These are phyloP conservation scores for Pseudoscleropodium purum DNA, from an alignment of 225 moss, liverwort and hornwort genomes.

Conservation along the genomic window DNA sequence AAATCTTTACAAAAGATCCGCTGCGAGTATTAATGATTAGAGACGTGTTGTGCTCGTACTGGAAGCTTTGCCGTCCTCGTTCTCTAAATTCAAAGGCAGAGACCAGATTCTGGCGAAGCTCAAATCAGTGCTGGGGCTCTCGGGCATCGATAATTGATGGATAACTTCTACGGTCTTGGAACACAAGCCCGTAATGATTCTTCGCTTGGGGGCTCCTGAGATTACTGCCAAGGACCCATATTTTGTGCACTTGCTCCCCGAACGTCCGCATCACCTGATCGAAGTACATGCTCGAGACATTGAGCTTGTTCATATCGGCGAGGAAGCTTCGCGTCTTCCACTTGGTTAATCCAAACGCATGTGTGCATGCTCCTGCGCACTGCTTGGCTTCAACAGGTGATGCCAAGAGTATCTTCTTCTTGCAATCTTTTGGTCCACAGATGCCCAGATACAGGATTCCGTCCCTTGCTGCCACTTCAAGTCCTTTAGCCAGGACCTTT, in stretches of 20 bases:
- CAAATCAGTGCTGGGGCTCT: not conserved
- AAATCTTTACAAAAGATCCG: not conserved
- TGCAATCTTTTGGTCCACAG: conserved; percentile 28
- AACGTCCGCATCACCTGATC: conserved; percentile 36
- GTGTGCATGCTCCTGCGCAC: conserved; percentile 51
- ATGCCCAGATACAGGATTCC: conserved; percentile 43
- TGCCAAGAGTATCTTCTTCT: conserved; percentile 3
- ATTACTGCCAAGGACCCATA: conserved; percentile 47
- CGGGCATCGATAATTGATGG: conserved; percentile 24
- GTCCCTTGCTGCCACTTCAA: conserved; percentile 32
- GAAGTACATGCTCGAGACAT: conserved; percentile 14
- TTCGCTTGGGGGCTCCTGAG: conserved; percentile 21
- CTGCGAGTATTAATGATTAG: not conserved
- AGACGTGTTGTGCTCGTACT: not conserved
- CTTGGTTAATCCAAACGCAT: conserved; percentile 47
- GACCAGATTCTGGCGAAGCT: not conserved
- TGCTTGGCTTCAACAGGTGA: conserved; percentile 15
- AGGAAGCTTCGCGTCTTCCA: conserved; percentile 32
- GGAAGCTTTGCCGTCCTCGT: not conserved
- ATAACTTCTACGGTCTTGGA: conserved; percentile 34
- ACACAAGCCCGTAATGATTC: conserved; percentile 39
- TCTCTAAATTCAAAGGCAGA: not conserved
- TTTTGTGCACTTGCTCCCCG: conserved; percentile 33
- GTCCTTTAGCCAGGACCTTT: conserved; percentile 9
- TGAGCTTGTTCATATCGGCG: conserved; percentile 5